Percentiles rank a stretch among this genome's conserved stretches.
Evolutionary conservation across 2,329 filamentous ascomycete species (phyloP).

Genomic region (Daldinia sp.): DNA sequence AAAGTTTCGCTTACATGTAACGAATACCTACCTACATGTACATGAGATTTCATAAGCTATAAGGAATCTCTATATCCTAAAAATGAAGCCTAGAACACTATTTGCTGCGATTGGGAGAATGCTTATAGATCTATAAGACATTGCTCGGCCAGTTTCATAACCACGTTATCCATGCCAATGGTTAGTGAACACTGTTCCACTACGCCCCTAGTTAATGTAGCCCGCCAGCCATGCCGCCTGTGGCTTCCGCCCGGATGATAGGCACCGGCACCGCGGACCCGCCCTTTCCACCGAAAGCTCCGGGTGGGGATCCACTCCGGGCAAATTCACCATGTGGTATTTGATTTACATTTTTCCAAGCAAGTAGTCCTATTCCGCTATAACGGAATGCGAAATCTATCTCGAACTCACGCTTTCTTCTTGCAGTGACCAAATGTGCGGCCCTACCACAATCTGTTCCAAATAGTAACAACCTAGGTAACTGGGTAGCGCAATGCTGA

Average conservation of each 20-base stretch:
- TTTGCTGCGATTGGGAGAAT: background rate
- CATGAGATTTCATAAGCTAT: background rate
- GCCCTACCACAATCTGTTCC: background rate
- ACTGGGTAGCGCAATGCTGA: background rate
- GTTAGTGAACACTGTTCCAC: background rate
- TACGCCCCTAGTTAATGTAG: background rate
- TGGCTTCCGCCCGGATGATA: background rate
- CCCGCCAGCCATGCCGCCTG: background rate
- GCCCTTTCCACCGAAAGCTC: slow-evolving; percentile 1
- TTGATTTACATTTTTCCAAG: background rate
- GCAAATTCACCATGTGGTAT: background rate
- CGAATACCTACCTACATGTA: background rate
- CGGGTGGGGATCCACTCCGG: background rate
- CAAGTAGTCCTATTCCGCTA: background rate
- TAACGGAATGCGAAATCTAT: background rate
- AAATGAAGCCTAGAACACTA: too few relatives aligned
- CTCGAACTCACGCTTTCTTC: background rate
- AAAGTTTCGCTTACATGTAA: background rate
- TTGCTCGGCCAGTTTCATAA: background rate
- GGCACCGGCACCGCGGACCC: background rate
- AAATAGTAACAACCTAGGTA: background rate
- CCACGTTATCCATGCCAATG: background rate
- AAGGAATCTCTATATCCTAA: too few relatives aligned
- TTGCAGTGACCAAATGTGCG: background rate
- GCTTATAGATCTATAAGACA: too few relatives aligned